Percentiles rank a stretch among this genome's conserved stretches.
These are phyloP conservation scores for Auriscalpium microsporum DNA, from an alignment of 768 basidiomycete genomes.

Conservation along the genomic window DNA sequence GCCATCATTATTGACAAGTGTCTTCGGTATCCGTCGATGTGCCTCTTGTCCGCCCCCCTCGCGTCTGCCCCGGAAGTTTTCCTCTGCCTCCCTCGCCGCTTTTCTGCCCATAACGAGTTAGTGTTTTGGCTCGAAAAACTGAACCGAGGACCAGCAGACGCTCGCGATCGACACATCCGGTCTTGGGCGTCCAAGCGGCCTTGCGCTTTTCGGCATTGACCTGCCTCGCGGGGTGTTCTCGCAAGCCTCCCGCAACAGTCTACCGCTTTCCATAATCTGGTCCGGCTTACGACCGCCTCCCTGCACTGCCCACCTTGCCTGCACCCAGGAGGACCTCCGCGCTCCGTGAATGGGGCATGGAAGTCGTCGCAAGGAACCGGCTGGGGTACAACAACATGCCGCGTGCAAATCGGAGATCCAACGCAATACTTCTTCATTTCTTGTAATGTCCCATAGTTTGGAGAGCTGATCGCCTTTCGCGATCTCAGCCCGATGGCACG, in stretches of 20 bases:
- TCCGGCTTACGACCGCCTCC: not conserved
- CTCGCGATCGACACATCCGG: not conserved
- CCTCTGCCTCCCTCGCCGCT: not conserved
- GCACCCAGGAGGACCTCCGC: not conserved
- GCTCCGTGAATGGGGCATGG: not conserved
- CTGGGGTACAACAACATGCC: not conserved
- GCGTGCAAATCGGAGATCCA: constrained; percentile 8
- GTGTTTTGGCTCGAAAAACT: not conserved
- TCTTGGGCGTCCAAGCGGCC: not conserved
- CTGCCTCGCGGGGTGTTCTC: too few species aligned
- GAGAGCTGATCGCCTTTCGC: constrained; percentile 3
- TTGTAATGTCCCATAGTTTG: constrained; percentile 8
- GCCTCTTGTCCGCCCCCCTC: not conserved
- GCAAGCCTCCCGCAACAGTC: not conserved
- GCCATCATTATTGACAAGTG: too few species aligned
- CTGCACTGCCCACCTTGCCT: not conserved
- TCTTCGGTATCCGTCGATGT: not conserved
- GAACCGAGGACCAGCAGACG: not conserved
- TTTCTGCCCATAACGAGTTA: not conserved
- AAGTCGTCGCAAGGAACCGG: constrained; percentile 5
- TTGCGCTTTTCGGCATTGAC: not conserved
- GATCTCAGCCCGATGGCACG: constrained; percentile 1
- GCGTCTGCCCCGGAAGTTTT: not conserved
- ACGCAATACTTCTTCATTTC: constrained; percentile 1
- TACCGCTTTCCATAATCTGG: not conserved